Percentiles rank a stretch among this genome's conserved stretches.
phyloP scores from a whole-genome alignment of 192 early-diverging fungal species.

The Bifiguratus adelaidae region DNA sequence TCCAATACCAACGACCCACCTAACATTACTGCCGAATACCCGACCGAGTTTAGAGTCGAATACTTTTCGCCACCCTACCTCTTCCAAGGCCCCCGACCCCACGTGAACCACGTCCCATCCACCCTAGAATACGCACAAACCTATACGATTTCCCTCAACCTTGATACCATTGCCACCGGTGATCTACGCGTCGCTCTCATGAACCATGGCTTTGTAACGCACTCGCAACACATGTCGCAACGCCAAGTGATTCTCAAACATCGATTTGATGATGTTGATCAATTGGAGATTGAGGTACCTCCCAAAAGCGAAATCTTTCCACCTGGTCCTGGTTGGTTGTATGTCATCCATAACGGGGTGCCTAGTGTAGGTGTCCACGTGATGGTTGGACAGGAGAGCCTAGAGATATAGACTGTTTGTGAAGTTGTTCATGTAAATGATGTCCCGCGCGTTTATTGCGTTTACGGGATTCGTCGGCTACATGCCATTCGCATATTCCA shows the following conservation, averaged over 20 bases:
- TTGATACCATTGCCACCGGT: constrained; percentile 9
- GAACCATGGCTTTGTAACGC: constrained; percentile 37
- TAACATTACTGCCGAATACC: constrained; percentile 18
- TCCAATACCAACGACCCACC: constrained; percentile 39
- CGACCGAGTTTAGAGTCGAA: constrained; percentile 44
- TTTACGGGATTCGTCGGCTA: too few species aligned
- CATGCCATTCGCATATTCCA: too few species aligned
- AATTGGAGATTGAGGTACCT: constrained; percentile 22
- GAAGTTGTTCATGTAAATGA: too few species aligned
- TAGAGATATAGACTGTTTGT: too few species aligned
- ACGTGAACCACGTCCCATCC: constrained; percentile 18
- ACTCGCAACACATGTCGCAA: constrained; percentile 40
- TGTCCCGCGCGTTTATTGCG: too few species aligned
- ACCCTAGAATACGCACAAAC: constrained; percentile 7
- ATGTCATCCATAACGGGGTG: constrained; percentile 34
- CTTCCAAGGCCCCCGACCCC: constrained; percentile 21
- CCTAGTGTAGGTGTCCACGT: constrained; percentile 17
- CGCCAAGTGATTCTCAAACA: constrained; percentile 28
- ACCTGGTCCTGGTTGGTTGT: constrained; percentile 37
- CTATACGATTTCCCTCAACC: constrained; percentile 9
- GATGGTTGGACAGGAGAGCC: constrained; percentile 7
- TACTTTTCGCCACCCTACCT: constrained; percentile 38
- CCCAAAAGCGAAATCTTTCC: constrained; percentile 40
- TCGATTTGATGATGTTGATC: constrained; percentile 10
- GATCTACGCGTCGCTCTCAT: constrained; percentile 28